Evolutionary conservation across 495 filamentous ascomycete species (phyloP), one percentile per base, ranked within the genome.

Genomic region (Bryoglossum gracile): DNA sequence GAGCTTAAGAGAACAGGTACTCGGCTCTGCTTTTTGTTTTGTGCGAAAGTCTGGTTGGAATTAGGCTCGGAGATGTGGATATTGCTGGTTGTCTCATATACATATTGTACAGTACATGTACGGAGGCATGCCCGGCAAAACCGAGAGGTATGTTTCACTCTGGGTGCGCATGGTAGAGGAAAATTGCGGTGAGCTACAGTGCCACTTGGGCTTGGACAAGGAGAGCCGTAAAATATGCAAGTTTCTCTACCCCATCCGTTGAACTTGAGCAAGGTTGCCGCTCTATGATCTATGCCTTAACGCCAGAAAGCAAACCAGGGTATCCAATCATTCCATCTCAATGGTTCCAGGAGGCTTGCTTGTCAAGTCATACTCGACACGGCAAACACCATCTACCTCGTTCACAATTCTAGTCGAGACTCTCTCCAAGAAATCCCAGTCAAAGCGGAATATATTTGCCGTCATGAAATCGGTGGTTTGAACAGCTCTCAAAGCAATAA

Each of bases 271-370:
- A 10, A 43, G 23, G 30, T 43, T 43, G 37, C 39, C 26, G 43
- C n/a, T 50, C 47, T 50, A 42, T 35, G 13, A 24, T 50, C 47
- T 50, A 43, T 43, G 10, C 23, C 18, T 19, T 38, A 35, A 18
- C 14, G 24, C 45, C 19, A 26, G 22, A 19, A 32, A 43, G 14
- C 38, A 43, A 45, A 17, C 17, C 10, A 1, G 14, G 33, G 28
- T 8, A 43, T 18, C 11, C 5, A 5, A 8, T 3, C 41, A 87
- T 65, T 85, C 81, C 70, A 87, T 73, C 67, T 87, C 84, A 57
- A 86, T 87, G 3, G 81, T 87, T 48, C 81, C 86, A 30, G 86
- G 86, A 32, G 87, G 86, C 69, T 90, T 90, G 70, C 81, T 86
- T 17, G 86, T 87, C 40, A 80, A 71, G 51, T 81, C 77, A 46